A percentile compares a stretch with the other conserved stretches of the same genome.
phyloP scores from a whole-genome alignment of 257 asterid genomes.

The Rhazya stricta region DNA sequence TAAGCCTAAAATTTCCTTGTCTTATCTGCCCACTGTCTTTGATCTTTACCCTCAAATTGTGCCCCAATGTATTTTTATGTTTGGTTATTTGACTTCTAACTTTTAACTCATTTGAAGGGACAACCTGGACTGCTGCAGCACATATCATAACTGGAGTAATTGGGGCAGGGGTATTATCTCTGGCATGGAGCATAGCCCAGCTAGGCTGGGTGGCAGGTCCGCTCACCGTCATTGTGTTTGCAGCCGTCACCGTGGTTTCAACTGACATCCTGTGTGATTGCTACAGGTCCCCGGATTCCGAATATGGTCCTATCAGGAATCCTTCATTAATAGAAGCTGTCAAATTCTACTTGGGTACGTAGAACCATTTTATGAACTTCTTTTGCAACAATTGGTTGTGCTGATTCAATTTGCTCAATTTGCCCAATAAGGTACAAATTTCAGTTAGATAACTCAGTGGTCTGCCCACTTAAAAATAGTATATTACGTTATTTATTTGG shows the following conservation, averaged over 20 bases:
- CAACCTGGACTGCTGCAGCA: slow-evolving; percentile 60
- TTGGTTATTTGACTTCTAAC: not conserved
- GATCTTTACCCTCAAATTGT: not conserved
- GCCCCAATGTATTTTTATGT: not conserved
- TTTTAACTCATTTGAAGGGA: slow-evolving; percentile 36
- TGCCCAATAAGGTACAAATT: not conserved
- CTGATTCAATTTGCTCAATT: not conserved
- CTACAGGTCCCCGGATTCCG: slow-evolving; percentile 39
- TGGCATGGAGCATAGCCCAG: slow-evolving; percentile 77
- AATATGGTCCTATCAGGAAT: slow-evolving; percentile 29
- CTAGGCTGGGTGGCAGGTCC: slow-evolving; percentile 93
- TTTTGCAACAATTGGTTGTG: not conserved
- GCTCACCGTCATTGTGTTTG: slow-evolving; percentile 48
- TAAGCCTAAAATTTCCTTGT: not conserved
- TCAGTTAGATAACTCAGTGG: not conserved
- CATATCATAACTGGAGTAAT: slow-evolving; percentile 81
- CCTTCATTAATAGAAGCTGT: slow-evolving; percentile 66
- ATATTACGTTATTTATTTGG: not conserved
- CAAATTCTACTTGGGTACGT: slow-evolving; percentile 29
- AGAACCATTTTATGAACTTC: not conserved
- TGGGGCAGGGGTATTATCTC: slow-evolving; percentile 76
- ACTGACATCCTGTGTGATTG: slow-evolving; percentile 52
- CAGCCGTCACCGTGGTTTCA: slow-evolving; percentile 50
- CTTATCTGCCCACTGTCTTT: not conserved
- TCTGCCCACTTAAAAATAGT: not conserved